Evolutionary conservation across 129 eudicot genomes (phyloP), one percentile per base, ranked within the genome.

Genomic region (Escallonia rubra): DNA sequence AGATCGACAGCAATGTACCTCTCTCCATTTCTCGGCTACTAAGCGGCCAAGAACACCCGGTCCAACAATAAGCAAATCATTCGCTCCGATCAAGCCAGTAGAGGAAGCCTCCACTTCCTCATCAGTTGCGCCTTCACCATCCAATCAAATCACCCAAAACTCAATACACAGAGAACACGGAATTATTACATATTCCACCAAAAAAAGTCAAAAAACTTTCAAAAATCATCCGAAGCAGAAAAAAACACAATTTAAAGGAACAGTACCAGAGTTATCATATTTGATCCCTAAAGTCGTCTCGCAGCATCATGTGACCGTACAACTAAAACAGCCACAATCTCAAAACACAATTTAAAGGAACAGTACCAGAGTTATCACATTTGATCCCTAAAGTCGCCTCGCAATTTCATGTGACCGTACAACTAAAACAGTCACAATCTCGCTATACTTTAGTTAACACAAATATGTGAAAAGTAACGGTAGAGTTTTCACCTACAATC

Each of bases 21-120:
- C 57, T 5, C 79, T 80, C 98, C 98, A 92, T 59, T 80, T 82
- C 59, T 83, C 84, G 72, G 98, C 96, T 8, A 92, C 91, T 40
- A 92, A 65, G n/a, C 91, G 95, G 4, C 98, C 98, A 48, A 92
- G 91, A 66, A 92, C 90, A 50, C 98, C 98, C 45, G 98, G 98
- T 47, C 98, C 98, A 59, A 88, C 96, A 64, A 92, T 92, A 76
- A 92, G 82, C 85, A 92, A 74, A 76, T 92, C 96, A 44, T 71
- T 73, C n/a, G 88, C 86, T 72, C 96, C 96, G 65, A 86, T 74
- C 14, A 57, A 16, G 15, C 79, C 44, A 50, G 84, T 54, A 59
- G 80, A 80, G 42, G 90, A 78, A 46, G 72, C 45, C 45, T 75
- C 85, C 60, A 72, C 11, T 76, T 67, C 86, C 67, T 72, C 71